A percentile compares a stretch with the other conserved stretches of the same genome.
These are phyloP conservation scores for Fibroporia radiculosa DNA, from an alignment of 768 basidiomycete species.

Conservation along the genomic window DNA sequence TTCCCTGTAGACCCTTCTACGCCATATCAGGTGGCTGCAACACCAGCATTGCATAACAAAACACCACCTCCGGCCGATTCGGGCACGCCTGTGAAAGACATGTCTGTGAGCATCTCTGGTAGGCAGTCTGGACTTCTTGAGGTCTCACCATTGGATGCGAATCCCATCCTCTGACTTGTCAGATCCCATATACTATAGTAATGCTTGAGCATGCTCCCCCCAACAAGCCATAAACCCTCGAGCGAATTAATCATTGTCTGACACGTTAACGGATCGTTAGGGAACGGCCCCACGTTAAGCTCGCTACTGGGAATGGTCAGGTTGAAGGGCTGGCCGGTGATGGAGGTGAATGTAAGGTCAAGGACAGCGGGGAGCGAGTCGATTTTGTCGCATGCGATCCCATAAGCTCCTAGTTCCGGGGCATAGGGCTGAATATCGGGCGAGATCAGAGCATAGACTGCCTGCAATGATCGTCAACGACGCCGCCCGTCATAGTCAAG, in stretches of 20 bases:
- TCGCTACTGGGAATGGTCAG: slow-evolving; percentile 51
- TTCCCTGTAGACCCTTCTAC: no score
- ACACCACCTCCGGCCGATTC: neutral
- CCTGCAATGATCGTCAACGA: slow-evolving; percentile 21
- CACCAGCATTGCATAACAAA: neutral
- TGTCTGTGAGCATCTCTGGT: no score
- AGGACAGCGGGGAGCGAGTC: slow-evolving; percentile 41
- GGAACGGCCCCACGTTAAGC: slow-evolving; percentile 50
- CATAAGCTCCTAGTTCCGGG: slow-evolving; percentile 48
- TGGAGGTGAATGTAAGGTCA: slow-evolving; percentile 47
- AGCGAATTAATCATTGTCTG: slow-evolving; percentile 56
- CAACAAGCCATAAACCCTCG: slow-evolving; percentile 42
- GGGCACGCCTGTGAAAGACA: neutral
- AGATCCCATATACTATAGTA: slow-evolving; percentile 56
- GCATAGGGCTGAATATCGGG: slow-evolving; percentile 44
- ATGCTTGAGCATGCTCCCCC: slow-evolving; percentile 50
- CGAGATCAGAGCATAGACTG: slow-evolving; percentile 52
- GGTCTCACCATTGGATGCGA: slow-evolving; percentile 37
- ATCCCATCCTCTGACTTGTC: slow-evolving; percentile 40
- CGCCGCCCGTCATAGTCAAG: neutral
- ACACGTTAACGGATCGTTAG: slow-evolving; percentile 39
- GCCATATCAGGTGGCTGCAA: no score
- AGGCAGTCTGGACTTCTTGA: no score
- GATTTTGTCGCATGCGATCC: slow-evolving; percentile 37
- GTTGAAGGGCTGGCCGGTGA: slow-evolving; percentile 40